These are phyloP conservation scores for Brassica napus DNA, from an alignment of 345 rosid species.

Conservation along the genomic window Da-Ae NC_063449.1:38475501-38476000, in stretches of 20 bases:
- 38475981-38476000: background rate
- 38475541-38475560: no score
- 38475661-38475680: background rate
- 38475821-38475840: constrained; percentile 75
- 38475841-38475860: constrained; percentile 79
- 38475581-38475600: no score
- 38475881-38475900: background rate
- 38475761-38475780: constrained; percentile 65
- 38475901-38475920: background rate
- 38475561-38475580: no score
- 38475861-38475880: constrained; percentile 60
- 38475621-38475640: background rate
- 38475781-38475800: constrained; percentile 65
- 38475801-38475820: constrained; percentile 78
- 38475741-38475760: constrained; percentile 51
- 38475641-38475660: background rate
- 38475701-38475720: background rate
- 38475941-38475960: background rate
- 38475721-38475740: background rate
- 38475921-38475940: background rate
- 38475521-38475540: no score
- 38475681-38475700: background rate
- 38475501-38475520: no score
- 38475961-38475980: background rate
- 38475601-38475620: background rate